A percentile compares a stretch with the other conserved stretches of the same genome.
phyloP scores from a whole-genome alignment of 2,329 filamentous ascomycete species.

The Xylariaceae sp. region DNA sequence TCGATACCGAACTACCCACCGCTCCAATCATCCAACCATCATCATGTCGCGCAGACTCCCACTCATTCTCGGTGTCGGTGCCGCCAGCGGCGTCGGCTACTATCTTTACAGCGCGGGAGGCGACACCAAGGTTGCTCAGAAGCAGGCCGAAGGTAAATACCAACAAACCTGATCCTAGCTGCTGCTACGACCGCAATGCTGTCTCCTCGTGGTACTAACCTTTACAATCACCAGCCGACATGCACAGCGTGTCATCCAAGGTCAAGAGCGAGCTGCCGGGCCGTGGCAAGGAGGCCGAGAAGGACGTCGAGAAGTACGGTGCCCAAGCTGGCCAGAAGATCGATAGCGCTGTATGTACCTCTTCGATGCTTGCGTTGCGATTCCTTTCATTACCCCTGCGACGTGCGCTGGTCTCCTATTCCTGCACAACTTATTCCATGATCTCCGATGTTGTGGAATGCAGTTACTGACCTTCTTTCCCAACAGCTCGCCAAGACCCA shows the following conservation, averaged over 20 bases:
- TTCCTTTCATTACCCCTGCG: too few relatives aligned
- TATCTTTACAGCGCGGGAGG: slow-evolving; percentile 90
- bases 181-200: too few relatives aligned
- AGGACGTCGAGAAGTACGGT: slow-evolving; percentile 58
- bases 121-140: slow-evolving; percentile 74
- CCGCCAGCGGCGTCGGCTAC: slow-evolving; percentile 70
- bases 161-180: too few relatives aligned
- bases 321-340: slow-evolving; percentile 60
- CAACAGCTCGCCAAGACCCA: slow-evolving; percentile 60
- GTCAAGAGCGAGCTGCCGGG: slow-evolving; percentile 64
- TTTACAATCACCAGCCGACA: too few relatives aligned
- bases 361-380: slow-evolving; percentile 1
- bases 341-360: slow-evolving; percentile 60
- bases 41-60: slow-evolving; percentile 15
- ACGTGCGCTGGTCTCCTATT: too few relatives aligned
- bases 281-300: slow-evolving; percentile 57
- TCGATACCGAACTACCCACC: background rate
- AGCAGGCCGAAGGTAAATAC: slow-evolving; percentile 73
- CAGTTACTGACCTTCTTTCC: too few relatives aligned
- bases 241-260: slow-evolving; percentile 62
- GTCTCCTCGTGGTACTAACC: too few relatives aligned
- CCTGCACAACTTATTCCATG: too few relatives aligned
- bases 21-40: background rate
- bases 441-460: too few relatives aligned
- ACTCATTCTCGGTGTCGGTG: slow-evolving; percentile 46